Evolutionary conservation across 2,329 filamentous ascomycete genomes (phyloP), one percentile per base, ranked within the genome.

Genomic region (Pseudopithomyces maydicus): DNA sequence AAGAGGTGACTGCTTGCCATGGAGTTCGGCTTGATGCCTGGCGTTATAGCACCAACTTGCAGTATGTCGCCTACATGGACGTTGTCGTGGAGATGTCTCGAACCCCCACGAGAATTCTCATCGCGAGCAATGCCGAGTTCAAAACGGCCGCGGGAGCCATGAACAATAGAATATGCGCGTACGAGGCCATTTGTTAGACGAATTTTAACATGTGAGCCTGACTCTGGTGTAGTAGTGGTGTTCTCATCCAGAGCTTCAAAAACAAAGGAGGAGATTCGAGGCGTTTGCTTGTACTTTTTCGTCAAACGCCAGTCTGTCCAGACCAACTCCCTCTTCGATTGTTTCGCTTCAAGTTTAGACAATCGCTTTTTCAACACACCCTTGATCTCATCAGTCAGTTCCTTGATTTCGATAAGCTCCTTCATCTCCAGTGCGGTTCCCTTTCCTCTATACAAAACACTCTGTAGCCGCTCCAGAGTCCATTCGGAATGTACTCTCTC

Each of bases 1-100:
- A 54, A 48, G 22, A 54, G 12, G 35, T 57, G 55, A 14, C 50
- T 57, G 23, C 43, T 49, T 0, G 55, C 55, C 49, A 54, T 54
- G 14, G 19, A 6, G 23, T 54, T 45, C 10, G 29, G 36, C 3
- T 23, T 20, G 29, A 57, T 54, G 22, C 43, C 43, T 15, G 43
- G 4, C 1, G 52, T 54, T n/a, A 54, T 33, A 36, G 36, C 8
- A 29, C 52, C 38, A 2, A 49, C 23, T 26, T 44, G 36, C 19
- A 55, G 38, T 2, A 55, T 15, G 26, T 49, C 36, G 17, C 52
- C 52, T 12, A 15, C 52, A 6, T 32, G 2, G n/a, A 44, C 29
- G 10, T 50, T 4, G 19, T 43, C 45, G n/a, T 55, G 52, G 3
- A 55, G 38, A 17, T 55, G 44, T 29, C 35, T 43, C 8, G 45